Conservation (phyloP, 169 alveolate species). For the Besnoitia besnoiti region DNA sequence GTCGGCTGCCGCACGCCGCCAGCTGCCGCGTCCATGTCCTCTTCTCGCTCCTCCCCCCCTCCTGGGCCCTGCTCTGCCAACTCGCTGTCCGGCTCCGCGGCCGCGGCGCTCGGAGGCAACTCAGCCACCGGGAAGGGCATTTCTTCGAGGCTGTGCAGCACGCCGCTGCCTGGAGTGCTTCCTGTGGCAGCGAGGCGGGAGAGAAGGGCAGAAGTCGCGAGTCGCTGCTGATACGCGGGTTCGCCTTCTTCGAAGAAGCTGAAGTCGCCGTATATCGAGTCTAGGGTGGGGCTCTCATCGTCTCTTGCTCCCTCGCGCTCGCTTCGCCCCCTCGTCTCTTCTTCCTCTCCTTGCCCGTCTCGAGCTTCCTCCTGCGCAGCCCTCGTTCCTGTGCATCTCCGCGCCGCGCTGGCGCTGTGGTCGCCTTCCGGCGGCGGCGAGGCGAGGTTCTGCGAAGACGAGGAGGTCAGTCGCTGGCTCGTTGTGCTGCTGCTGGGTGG, state of each 20-base stretch:
- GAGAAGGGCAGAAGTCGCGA: not conserved
- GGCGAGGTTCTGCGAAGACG: not conserved
- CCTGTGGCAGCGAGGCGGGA: slow-evolving; percentile 5
- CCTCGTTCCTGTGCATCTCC: not conserved
- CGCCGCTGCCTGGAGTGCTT: not conserved
- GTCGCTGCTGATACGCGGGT: not conserved
- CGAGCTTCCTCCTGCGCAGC: not conserved
- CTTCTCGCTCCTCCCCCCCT: slow-evolving; percentile 9
- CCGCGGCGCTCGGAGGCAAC: not conserved
- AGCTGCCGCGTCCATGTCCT: not conserved
- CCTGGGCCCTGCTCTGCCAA: not conserved
- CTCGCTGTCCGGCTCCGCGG: not conserved
- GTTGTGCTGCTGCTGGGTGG: not conserved
- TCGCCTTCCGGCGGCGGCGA: not conserved
- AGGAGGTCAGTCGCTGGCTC: not conserved
- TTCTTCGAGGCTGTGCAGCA: not conserved
- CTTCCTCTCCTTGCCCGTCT: not conserved
- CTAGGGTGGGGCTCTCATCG: not conserved
- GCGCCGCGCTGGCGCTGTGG: not conserved
- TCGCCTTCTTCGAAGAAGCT: slow-evolving; percentile 18
- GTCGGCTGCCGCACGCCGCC: not conserved
- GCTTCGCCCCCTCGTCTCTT: not conserved
- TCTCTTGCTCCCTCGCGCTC: not conserved
- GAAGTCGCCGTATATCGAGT: not conserved
- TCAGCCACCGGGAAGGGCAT: slow-evolving; percentile 1